These are phyloP conservation scores for Lepiota venenata DNA, from an alignment of 768 basidiomycete genomes.

Conservation along the genomic window DNA sequence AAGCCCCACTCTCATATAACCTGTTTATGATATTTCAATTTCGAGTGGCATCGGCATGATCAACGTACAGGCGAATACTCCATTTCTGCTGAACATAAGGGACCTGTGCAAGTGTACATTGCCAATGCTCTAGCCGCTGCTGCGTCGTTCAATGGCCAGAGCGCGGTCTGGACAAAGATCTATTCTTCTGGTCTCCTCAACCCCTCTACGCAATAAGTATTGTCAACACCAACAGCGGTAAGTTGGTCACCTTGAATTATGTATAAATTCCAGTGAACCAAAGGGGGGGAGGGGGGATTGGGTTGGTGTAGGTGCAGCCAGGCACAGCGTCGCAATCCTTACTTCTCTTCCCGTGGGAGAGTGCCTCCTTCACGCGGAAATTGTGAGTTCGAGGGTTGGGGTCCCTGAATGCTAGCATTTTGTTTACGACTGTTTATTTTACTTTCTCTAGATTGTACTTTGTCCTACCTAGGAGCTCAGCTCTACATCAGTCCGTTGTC, in stretches of 20 bases:
- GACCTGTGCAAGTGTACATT: conserved; percentile 47
- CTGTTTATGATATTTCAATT: conserved; percentile 22
- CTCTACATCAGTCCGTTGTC: conserved; percentile 37
- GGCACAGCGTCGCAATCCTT: conserved; percentile 42
- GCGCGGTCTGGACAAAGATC: conserved; percentile 52
- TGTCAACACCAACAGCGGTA: conserved; percentile 42
- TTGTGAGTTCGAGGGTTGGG: conserved; percentile 29
- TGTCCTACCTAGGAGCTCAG: conserved; percentile 45
- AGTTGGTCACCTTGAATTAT: neutral
- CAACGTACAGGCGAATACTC: conserved; percentile 51
- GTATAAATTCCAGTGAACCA: conserved; percentile 5
- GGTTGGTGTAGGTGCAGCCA: conserved; percentile 28
- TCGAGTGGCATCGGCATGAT: conserved; percentile 55
- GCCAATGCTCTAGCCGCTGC: conserved; percentile 42
- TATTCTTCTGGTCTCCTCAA: conserved; percentile 16
- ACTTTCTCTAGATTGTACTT: conserved; percentile 24
- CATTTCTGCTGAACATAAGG: conserved; percentile 49
- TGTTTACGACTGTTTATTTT: neutral
- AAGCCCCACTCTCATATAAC: no score
- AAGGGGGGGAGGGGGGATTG: conserved; percentile 20
- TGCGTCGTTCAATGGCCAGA: conserved; percentile 33
- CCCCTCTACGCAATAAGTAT: conserved; percentile 33
- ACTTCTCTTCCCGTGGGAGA: conserved; percentile 43
- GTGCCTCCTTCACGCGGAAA: conserved; percentile 47
- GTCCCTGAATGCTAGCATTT: neutral